Base-by-base conservation (phyloP, 176 grass and related monocot genomes). In the Eragrostis nindensis region DNA sequence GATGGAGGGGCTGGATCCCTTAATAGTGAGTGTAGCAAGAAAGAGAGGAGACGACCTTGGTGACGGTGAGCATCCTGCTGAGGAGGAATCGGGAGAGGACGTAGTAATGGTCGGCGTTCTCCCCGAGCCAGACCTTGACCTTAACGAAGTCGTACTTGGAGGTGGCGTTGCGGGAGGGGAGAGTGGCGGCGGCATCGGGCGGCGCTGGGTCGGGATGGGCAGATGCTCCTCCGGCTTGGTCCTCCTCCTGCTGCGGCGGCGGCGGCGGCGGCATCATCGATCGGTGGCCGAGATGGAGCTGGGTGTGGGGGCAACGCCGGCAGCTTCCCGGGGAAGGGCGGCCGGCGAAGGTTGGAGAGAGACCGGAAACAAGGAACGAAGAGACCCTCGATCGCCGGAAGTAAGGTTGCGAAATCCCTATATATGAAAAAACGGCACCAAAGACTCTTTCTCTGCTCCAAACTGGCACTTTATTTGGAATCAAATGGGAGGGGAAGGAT, bases 111-210 rank as follows among this genome's bases (percentile, higher is more conserved):
- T 98, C 92, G n/a, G 95, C 95, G 73, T 98, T 95, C 72, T 98
- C 92, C 17, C 90, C 95, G 26, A 98, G 88, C 95, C 95, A 98
- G 4, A 98, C 92, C 89, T 98, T 98, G 32, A 97, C 94, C 92
- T 94, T 98, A 70, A 98, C 92, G 79, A 98, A 98, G 80, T 98
- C 95, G 78, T 98, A 98, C 83, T 98, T 98, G 83, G 95, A 98
- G 45, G 95, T 93, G 60, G 90, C 92, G 66, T 92, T 94, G 75
- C 95, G 87, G 74, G 92, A 91, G 54, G 90, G 85, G 53, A 79
- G 79, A 39, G 87, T 59, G 5, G 67, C 10, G 29, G 67, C 42
- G 40, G 86, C 75, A 65, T 65, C 75, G 13, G 60, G 21, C 25
- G 60, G 26, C 60, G 12, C 12, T 7, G 76, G 30, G 56, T 79